Base-by-base conservation (phyloP, 2,329 filamentous ascomycete genomes). In the Ophiostoma sp. region DNA sequence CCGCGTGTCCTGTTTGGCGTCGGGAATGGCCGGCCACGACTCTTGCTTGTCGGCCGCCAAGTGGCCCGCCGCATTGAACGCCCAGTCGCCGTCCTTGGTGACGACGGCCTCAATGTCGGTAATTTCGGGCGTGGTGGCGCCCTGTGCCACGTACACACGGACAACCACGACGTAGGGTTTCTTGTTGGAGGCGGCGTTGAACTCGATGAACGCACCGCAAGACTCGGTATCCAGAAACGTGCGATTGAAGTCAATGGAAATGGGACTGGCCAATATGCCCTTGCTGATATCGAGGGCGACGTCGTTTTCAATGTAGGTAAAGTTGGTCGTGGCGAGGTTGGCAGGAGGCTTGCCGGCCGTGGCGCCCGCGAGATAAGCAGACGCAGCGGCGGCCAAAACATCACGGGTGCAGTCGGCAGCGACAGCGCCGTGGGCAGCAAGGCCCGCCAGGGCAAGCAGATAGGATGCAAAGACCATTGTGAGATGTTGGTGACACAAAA, bases 261-360 rank as follows among this genome's bases (percentile, higher is more conserved):
- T 72, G 61, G 71, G 39, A 48, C 75, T 69, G 9, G 76, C 73
- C 8, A 79, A 57, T 25, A 78, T 75, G 42, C 77, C 76, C 70
- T 76, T 76, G 11, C 69, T 22, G 33, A 78, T 75, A 70, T 77
- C 76, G 22, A 75, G 45, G 8, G 71, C 39, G 17, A 48, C 71
- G 71, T 77, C 76, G 73, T 79, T 79, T 66, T 79, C 78, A n/a
- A 66, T 31, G 72, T 78, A 78, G 19, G 64, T 72, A 42, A 76
- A 64, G 45, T 70, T 74, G 75, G 66, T 66, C 61, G 66, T 39
- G 2, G 74, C 71, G 7, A 77, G 8, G 28, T 28, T 31, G 28
- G 68, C 48, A 66, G 42, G 72, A 15, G 75, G 72, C 59, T 76
- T 66, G 8, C 78, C 78, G 22, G 75, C 72, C 7, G 68, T 48